Conservation (phyloP, 179 eudicot genomes). For the Pouteria campechiana region DNA sequence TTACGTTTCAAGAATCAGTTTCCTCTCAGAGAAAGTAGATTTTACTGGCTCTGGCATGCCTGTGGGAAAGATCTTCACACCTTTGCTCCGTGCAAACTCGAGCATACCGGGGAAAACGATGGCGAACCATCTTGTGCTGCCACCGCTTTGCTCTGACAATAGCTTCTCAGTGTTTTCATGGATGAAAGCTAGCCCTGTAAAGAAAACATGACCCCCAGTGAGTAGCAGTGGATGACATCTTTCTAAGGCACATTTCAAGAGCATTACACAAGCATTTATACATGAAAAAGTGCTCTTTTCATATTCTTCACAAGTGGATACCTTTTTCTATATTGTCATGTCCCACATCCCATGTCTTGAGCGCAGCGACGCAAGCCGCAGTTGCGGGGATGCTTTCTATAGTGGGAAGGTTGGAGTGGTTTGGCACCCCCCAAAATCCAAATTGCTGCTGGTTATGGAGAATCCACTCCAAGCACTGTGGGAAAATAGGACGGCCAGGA, state of each 20-base stretch:
- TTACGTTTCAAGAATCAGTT: slow-evolving; percentile 14
- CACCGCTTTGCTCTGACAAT: slow-evolving; percentile 1
- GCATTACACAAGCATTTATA: too few species aligned
- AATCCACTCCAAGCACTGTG: slow-evolving; percentile 17
- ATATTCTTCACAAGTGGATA: too few species aligned
- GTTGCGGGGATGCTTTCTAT: slow-evolving; percentile 22
- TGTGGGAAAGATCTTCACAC: slow-evolving; percentile 4
- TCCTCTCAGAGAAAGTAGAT: slow-evolving; percentile 6
- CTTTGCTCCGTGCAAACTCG: slow-evolving; percentile 7
- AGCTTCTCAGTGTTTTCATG: slow-evolving; percentile 9
- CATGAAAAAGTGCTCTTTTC: too few species aligned
- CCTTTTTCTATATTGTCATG: slow-evolving; percentile 11
- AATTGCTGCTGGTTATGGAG: slow-evolving; percentile 12
- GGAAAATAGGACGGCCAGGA: slow-evolving; percentile 5
- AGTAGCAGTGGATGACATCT: too few species aligned
- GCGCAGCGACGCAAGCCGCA: slow-evolving; percentile 17
- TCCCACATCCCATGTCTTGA: slow-evolving; percentile 15
- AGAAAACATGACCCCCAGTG: too few species aligned
- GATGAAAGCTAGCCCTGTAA: slow-evolving; percentile 15
- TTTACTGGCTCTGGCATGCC: background rate
- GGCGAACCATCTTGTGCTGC: slow-evolving; percentile 14
- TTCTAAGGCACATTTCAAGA: too few species aligned
- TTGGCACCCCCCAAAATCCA: slow-evolving; percentile 13
- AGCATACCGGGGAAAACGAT: slow-evolving; percentile 21
- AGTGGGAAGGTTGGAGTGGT: slow-evolving; percentile 9